Evolutionary conservation across 345 rosid species (phyloP).

Genomic region (Geranium brycei): DNA sequence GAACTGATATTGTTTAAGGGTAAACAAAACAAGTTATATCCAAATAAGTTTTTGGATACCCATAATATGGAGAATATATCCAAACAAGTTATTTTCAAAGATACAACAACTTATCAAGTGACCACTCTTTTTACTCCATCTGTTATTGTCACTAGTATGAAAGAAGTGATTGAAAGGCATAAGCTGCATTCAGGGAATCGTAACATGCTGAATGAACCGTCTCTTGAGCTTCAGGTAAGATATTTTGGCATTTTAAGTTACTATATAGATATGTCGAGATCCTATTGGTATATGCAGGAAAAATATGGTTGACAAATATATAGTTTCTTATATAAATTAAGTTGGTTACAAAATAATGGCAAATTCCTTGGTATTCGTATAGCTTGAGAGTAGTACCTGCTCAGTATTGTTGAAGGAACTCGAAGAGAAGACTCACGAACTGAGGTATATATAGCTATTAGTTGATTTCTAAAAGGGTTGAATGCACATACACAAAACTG

Average conservation of each 20-base stretch:
- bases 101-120: not conserved
- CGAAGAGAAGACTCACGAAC: not conserved
- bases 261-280: not conserved
- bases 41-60: too few relatives aligned
- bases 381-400: not conserved
- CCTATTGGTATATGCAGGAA: not conserved
- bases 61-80: too few relatives aligned
- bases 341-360: not conserved
- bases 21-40: too few relatives aligned
- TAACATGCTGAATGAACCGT: not conserved
- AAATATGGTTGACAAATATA: too few relatives aligned
- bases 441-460: not conserved
- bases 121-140: not conserved
- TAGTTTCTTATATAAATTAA: not conserved
- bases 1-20: too few relatives aligned
- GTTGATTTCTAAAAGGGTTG: not conserved
- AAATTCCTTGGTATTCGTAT: not conserved
- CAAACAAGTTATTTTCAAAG: not conserved
- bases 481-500: not conserved
- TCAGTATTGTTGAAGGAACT: not conserved
- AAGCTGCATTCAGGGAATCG: not conserved
- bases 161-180: slow-evolving; percentile 1
- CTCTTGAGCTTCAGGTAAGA: slow-evolving; percentile 1
- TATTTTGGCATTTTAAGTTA: not conserved
- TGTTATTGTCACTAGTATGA: not conserved